A percentile compares a stretch with the other conserved stretches of the same genome.
These are phyloP conservation scores for Chytriomyces hyalinus DNA, from an alignment of 192 early-diverging fungal genomes.

Conservation along the genomic window DNA sequence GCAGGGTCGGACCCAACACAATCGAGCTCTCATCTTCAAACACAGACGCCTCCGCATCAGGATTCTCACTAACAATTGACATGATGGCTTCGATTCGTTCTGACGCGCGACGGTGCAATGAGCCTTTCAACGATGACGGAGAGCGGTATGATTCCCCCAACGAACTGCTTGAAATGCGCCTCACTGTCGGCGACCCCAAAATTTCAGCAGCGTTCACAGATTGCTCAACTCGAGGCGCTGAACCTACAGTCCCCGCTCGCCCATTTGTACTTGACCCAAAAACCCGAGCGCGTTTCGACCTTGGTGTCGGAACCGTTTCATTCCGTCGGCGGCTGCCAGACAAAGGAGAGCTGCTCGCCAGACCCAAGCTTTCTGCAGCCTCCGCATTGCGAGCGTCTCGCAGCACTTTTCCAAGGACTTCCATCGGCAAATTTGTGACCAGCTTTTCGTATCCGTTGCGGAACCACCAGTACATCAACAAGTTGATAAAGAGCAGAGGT, in stretches of 20 bases:
- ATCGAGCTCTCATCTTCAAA: conserved; percentile 6
- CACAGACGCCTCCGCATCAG: conserved; percentile 5
- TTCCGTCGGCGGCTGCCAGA: background rate
- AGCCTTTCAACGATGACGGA: background rate
- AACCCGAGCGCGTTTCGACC: conserved; percentile 1
- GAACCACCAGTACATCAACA: conserved; percentile 51
- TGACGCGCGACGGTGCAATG: conserved; percentile 12
- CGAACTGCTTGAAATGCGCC: background rate
- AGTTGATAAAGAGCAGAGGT: conserved; percentile 50
- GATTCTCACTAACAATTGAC: conserved; percentile 16
- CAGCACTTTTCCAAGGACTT: conserved; percentile 52
- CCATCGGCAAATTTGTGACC: conserved; percentile 49
- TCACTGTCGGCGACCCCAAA: background rate
- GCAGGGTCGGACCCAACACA: background rate
- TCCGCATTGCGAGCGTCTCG: conserved; percentile 23
- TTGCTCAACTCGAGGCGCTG: conserved; percentile 2
- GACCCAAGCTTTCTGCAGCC: background rate
- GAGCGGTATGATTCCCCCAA: background rate
- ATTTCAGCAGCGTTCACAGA: conserved; percentile 5
- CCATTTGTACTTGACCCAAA: background rate
- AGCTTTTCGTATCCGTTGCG: conserved; percentile 56
- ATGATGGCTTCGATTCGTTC: conserved; percentile 13
- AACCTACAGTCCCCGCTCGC: background rate
- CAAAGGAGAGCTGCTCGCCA: background rate
- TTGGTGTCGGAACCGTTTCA: background rate